phyloP scores from a whole-genome alignment of 768 basidiomycete genomes.

The Dendrothele bispora region DNA sequence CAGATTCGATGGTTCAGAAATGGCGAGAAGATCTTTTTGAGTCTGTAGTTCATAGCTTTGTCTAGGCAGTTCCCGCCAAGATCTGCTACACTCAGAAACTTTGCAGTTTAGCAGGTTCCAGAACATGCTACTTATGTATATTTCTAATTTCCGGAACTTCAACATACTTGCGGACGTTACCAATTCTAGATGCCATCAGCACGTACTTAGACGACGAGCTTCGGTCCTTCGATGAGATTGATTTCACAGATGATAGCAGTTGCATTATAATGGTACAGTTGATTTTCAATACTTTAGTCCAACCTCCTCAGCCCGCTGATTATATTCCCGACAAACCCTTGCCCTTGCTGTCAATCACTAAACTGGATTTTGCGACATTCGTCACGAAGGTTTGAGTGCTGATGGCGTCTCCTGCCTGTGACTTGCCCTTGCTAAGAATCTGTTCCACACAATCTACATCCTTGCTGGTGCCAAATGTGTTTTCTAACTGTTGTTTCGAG shows the following conservation, averaged over 20 bases:
- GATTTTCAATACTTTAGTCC: background rate
- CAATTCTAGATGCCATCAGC: too few relatives aligned
- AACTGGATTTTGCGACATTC: constrained; percentile 32
- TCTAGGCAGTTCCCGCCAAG: too few relatives aligned
- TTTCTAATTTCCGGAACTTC: too few relatives aligned
- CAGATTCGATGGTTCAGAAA: too few relatives aligned
- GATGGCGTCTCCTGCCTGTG: constrained; percentile 53
- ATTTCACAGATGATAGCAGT: background rate
- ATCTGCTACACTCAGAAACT: too few relatives aligned
- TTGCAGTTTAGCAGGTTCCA: too few relatives aligned
- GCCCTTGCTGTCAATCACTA: constrained; percentile 37
- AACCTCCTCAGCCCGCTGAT: constrained; percentile 6
- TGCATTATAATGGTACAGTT: background rate
- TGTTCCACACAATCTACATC: constrained; percentile 60
- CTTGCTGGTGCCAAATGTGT: constrained; percentile 61
- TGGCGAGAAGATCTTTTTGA: too few relatives aligned
- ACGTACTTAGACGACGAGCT: too few relatives aligned
- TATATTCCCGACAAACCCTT: constrained; percentile 36
- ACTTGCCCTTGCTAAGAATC: constrained; percentile 65
- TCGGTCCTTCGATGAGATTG: too few relatives aligned
- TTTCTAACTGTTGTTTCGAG: constrained; percentile 85
- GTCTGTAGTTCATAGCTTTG: too few relatives aligned
- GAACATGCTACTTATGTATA: too few relatives aligned
- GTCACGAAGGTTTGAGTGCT: constrained; percentile 15
- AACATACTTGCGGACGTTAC: too few relatives aligned